phyloP scores from a whole-genome alignment of 495 filamentous ascomycete genomes.

The Parachaetomium inaequale region DNA sequence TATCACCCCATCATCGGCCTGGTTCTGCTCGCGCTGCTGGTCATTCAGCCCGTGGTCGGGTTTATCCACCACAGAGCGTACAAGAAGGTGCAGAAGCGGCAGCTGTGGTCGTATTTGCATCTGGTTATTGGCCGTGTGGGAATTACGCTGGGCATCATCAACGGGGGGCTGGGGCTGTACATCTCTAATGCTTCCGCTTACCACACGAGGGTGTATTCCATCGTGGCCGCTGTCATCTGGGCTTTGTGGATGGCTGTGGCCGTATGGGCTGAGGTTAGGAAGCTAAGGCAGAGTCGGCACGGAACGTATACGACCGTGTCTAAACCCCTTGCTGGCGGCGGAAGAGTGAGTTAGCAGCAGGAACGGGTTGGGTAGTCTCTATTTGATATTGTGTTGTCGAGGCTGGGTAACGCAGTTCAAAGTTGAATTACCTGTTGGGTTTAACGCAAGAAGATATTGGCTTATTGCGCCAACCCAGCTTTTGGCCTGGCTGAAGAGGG shows the following conservation, averaged over 20 bases:
- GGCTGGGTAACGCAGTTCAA: too few species aligned
- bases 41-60: constrained; percentile 61
- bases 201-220: constrained; percentile 32
- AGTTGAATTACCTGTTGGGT: too few species aligned
- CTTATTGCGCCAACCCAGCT: too few species aligned
- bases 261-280: constrained; percentile 20
- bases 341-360: neutral
- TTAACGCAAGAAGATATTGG: too few species aligned
- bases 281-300: constrained; percentile 5
- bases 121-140: constrained; percentile 59
- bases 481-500: too few species aligned
- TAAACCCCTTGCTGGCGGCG: neutral
- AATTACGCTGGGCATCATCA: constrained; percentile 62
- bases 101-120: constrained; percentile 54
- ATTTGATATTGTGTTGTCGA: too few species aligned
- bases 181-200: constrained; percentile 35
- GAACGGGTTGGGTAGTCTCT: neutral
- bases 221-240: constrained; percentile 36
- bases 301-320: neutral
- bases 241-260: constrained; percentile 32
- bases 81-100: constrained; percentile 43
- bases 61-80: constrained; percentile 57
- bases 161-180: constrained; percentile 61
- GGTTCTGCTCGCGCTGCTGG: constrained; percentile 49
- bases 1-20: constrained; percentile 58